Conservation (phyloP, 176 grass and related monocot species). For the Phoenix dactylifera region DNA sequence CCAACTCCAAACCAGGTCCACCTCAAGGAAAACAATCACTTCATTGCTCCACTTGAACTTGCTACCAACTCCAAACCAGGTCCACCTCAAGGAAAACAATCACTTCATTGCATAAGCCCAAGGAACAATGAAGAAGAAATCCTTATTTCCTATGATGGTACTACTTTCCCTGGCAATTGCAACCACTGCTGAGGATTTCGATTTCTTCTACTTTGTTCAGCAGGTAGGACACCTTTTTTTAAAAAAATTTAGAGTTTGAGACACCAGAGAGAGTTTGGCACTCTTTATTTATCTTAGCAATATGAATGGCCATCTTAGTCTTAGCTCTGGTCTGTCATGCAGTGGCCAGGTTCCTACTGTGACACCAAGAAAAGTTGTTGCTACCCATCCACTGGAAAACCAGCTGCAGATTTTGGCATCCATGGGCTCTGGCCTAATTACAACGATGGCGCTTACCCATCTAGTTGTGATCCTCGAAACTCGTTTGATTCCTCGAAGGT, state of each 20-base stretch:
- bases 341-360: conserved; percentile 96
- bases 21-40: no score
- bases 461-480: conserved; percentile 47
- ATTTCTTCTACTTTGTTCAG: conserved; percentile 93
- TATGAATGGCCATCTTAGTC: no score
- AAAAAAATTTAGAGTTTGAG: no score
- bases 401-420: conserved; percentile 85
- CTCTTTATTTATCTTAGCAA: no score
- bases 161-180: conserved; percentile 23
- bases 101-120: not conserved
- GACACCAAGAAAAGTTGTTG: conserved; percentile 88
- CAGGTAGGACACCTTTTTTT: conserved; percentile 25
- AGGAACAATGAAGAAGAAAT: conserved; percentile 25
- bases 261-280: no score
- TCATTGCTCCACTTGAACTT: no score
- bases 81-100: no score
- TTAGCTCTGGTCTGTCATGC: not conserved
- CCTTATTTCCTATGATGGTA: conserved; percentile 17
- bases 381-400: conserved; percentile 77
- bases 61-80: no score
- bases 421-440: conserved; percentile 96
- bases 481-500: conserved; percentile 65
- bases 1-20: no score
- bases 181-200: conserved; percentile 44
- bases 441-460: conserved; percentile 73